A percentile compares a stretch with the other conserved stretches of the same genome.
Evolutionary conservation across 2,329 filamentous ascomycete species (phyloP).

Genomic region (Thelonectria rubi): DNA sequence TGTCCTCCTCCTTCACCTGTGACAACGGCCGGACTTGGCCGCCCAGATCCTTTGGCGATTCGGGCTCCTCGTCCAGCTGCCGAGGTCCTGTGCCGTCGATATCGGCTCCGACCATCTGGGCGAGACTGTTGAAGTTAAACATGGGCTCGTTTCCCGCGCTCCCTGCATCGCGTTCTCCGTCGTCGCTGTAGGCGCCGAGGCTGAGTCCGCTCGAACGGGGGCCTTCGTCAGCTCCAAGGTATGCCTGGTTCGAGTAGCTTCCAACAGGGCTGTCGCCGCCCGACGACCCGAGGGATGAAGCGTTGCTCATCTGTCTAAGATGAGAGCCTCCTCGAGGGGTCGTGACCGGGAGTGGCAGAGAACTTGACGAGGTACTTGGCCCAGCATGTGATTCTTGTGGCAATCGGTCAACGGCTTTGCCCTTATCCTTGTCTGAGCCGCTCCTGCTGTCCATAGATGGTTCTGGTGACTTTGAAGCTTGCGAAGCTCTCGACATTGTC

Average conservation of each 20-base stretch:
- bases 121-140: slow-evolving; percentile 91
- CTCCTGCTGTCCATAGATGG: slow-evolving; percentile 40
- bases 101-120: slow-evolving; percentile 80
- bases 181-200: slow-evolving; percentile 56
- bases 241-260: slow-evolving; percentile 55
- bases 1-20: slow-evolving; percentile 51
- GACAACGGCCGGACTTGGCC: slow-evolving; percentile 44
- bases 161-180: slow-evolving; percentile 61
- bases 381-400: slow-evolving; percentile 34
- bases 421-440: slow-evolving; percentile 59
- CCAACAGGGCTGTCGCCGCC: slow-evolving; percentile 71
- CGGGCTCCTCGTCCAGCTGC: slow-evolving; percentile 41
- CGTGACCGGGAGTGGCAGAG: slow-evolving; percentile 59
- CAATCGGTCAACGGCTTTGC: slow-evolving; percentile 73
- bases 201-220: slow-evolving; percentile 65
- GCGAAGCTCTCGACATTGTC: slow-evolving; percentile 57
- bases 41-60: slow-evolving; percentile 32
- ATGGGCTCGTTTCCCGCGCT: slow-evolving; percentile 73
- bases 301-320: slow-evolving; percentile 84
- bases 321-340: slow-evolving; percentile 72
- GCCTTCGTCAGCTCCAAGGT: slow-evolving; percentile 49
- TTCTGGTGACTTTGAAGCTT: slow-evolving; percentile 38
- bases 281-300: slow-evolving; percentile 85
- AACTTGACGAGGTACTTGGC: slow-evolving; percentile 48
- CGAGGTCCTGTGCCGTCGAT: slow-evolving; percentile 57